Evolutionary conservation across 2,329 filamentous ascomycete genomes (phyloP).

Genomic region (Grosmannia huntii): DNA sequence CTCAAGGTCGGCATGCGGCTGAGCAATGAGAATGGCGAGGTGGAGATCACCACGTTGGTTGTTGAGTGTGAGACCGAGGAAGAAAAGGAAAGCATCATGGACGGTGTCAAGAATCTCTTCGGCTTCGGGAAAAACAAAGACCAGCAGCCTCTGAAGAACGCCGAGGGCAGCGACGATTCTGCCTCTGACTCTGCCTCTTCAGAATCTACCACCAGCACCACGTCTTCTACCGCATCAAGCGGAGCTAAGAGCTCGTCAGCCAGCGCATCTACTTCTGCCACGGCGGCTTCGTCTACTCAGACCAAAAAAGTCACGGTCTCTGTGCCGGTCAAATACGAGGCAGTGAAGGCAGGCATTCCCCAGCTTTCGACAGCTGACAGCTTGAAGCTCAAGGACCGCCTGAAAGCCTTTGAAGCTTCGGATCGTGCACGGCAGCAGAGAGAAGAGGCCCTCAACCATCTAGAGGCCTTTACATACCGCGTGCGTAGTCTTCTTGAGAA

Average conservation of each 20-base stretch:
- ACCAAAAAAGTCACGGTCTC: conserved; percentile 42
- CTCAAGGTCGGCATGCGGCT: conserved; percentile 71
- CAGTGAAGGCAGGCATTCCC: conserved; percentile 38
- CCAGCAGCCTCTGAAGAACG: conserved; percentile 59
- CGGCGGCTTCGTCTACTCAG: conserved; percentile 9
- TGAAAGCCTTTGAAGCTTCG: conserved; percentile 75
- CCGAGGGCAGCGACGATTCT: conserved; percentile 19
- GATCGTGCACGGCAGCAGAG: conserved; percentile 64
- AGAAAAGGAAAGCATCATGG: conserved; percentile 71
- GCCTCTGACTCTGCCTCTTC: conserved; percentile 11
- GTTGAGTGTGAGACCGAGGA: conserved; percentile 77
- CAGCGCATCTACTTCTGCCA: conserved; percentile 18
- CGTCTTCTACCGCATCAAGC: not conserved
- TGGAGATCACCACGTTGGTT: conserved; percentile 61
- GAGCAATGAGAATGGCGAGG: conserved; percentile 60
- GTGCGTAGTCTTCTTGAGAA: conserved; percentile 71
- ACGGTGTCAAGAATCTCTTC: conserved; percentile 91
- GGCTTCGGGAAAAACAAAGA: conserved; percentile 75
- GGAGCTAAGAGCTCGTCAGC: not conserved
- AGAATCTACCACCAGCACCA: not conserved
- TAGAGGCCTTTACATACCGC: conserved; percentile 90
- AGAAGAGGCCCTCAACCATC: conserved; percentile 79
- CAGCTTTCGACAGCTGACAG: conserved; percentile 35
- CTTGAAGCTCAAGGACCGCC: conserved; percentile 48
- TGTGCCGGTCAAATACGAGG: conserved; percentile 36